Percentiles rank a stretch among this genome's conserved stretches.
Evolutionary conservation across 2,329 filamentous ascomycete species (phyloP).

Genomic region (Rutstroemia sp.): DNA sequence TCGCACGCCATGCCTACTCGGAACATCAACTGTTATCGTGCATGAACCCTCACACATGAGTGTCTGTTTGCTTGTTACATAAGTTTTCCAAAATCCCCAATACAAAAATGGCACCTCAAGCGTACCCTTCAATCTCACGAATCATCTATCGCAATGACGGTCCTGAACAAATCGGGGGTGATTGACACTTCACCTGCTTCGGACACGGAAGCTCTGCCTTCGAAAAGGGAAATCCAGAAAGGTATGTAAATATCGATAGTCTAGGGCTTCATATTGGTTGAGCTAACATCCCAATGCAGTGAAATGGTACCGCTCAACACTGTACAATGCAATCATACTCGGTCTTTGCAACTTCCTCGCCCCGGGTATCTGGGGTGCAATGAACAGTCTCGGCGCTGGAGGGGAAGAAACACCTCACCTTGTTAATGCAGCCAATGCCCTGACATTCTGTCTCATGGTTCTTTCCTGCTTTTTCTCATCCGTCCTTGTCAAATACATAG

Average conservation of each 20-base stretch:
- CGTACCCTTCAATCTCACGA: not conserved
- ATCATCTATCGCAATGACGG: not conserved
- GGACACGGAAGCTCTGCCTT: constrained; percentile 16
- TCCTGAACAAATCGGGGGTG: constrained; percentile 6
- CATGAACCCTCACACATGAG: not conserved
- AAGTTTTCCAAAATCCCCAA: no score
- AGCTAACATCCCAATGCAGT: constrained; percentile 8
- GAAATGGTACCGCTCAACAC: constrained; percentile 64
- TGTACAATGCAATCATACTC: constrained; percentile 65
- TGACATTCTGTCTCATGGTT: constrained; percentile 69
- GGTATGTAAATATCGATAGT: constrained; percentile 7
- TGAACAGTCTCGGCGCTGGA: constrained; percentile 67
- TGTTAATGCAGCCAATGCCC: constrained; percentile 59
- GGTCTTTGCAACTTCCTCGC: constrained; percentile 65
- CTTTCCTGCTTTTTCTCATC: constrained; percentile 61
- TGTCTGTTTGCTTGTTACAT: no score
- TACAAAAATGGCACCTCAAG: no score
- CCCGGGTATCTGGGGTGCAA: constrained; percentile 65
- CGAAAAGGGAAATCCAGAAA: constrained; percentile 10
- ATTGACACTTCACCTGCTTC: constrained; percentile 9
- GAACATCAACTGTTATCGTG: not conserved
- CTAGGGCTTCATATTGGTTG: not conserved
- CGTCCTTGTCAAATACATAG: constrained; percentile 56
- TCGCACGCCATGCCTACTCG: constrained; percentile 4
- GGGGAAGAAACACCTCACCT: constrained; percentile 57